Evolutionary conservation across 1,284 basidiomycete genomes (phyloP).

Genomic region (Ustanciosporium gigantosporum): DNA sequence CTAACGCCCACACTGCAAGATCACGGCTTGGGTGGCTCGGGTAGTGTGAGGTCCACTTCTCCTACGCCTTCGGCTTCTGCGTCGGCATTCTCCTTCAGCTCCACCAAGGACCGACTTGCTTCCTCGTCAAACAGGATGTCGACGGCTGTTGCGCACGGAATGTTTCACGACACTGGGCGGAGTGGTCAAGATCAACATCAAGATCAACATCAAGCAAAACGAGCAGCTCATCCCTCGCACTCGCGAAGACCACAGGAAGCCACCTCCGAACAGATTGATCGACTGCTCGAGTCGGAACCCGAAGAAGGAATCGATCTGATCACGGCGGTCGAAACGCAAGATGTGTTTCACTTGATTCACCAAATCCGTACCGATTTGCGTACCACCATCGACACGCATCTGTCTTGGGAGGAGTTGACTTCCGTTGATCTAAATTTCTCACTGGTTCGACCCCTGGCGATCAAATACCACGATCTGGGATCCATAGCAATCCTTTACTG

Average conservation of each 20-base stretch:
- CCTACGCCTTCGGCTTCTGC: slow-evolving; percentile 11
- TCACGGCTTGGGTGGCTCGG: too few relatives aligned
- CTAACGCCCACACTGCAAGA: too few relatives aligned
- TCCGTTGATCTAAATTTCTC: slow-evolving; percentile 52
- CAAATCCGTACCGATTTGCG: slow-evolving; percentile 37
- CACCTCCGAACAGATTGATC: slow-evolving; percentile 7
- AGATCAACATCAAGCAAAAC: too few relatives aligned
- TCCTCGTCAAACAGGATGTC: too few relatives aligned
- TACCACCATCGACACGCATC: slow-evolving; percentile 49
- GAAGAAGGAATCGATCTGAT: slow-evolving; percentile 41
- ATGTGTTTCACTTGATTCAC: slow-evolving; percentile 49
- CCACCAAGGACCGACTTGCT: slow-evolving; percentile 17
- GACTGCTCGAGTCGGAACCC: slow-evolving; percentile 33
- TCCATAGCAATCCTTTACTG: slow-evolving; percentile 76
- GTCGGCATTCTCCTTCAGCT: slow-evolving; percentile 23
- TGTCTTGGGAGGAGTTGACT: slow-evolving; percentile 52
- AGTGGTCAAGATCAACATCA: too few relatives aligned
- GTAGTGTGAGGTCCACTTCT: too few relatives aligned
- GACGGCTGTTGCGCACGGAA: too few relatives aligned
- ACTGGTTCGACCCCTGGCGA: slow-evolving; percentile 48
- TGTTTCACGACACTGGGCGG: too few relatives aligned
- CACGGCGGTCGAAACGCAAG: slow-evolving; percentile 33
- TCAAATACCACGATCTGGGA: slow-evolving; percentile 44
- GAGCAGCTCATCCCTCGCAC: too few relatives aligned
- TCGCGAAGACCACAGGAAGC: too few relatives aligned